phyloP scores from a whole-genome alignment of 768 basidiomycete genomes.

The Naganishia kalamii region DNA sequence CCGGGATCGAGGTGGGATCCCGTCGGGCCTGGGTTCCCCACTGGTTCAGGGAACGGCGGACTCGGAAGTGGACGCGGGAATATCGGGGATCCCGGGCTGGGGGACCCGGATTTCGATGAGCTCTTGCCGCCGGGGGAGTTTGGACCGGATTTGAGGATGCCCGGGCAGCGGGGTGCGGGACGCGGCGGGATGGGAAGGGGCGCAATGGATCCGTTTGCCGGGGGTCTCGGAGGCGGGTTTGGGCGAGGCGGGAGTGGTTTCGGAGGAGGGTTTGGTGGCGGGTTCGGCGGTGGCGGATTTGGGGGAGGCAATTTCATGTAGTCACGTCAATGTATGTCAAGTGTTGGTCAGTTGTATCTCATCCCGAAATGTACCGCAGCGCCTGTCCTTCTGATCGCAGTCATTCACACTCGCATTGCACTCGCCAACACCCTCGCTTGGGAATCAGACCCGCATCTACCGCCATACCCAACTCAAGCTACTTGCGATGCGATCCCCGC shows the following conservation, averaged over 20 bases:
- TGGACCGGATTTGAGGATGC: slow-evolving; percentile 41
- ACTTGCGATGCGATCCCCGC: too few species aligned
- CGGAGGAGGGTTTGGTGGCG: slow-evolving; percentile 3
- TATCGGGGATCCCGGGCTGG: slow-evolving; percentile 32
- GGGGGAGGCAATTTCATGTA: slow-evolving; percentile 6
- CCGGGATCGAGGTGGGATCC: slow-evolving; percentile 46
- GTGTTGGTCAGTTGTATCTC: too few species aligned
- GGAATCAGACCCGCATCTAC: too few species aligned
- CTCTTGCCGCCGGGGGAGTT: slow-evolving; percentile 42
- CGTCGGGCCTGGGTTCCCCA: slow-evolving; percentile 36
- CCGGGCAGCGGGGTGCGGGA: neutral
- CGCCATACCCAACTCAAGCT: too few species aligned
- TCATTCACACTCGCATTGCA: too few species aligned
- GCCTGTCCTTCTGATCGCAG: too few species aligned
- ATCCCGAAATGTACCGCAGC: too few species aligned
- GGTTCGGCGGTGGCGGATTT: neutral
- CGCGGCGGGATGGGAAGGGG: slow-evolving; percentile 4
- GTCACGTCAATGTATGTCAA: too few species aligned
- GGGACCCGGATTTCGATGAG: slow-evolving; percentile 39
- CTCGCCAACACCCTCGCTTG: too few species aligned
- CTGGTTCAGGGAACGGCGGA: slow-evolving; percentile 11
- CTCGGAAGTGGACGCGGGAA: slow-evolving; percentile 35
- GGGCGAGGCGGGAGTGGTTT: neutral
- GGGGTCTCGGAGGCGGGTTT: neutral
- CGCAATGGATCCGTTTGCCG: neutral